A percentile compares a stretch with the other conserved stretches of the same genome.
Conservation (phyloP, 164 flowering plant species). For the Annona squamosa region DNA sequence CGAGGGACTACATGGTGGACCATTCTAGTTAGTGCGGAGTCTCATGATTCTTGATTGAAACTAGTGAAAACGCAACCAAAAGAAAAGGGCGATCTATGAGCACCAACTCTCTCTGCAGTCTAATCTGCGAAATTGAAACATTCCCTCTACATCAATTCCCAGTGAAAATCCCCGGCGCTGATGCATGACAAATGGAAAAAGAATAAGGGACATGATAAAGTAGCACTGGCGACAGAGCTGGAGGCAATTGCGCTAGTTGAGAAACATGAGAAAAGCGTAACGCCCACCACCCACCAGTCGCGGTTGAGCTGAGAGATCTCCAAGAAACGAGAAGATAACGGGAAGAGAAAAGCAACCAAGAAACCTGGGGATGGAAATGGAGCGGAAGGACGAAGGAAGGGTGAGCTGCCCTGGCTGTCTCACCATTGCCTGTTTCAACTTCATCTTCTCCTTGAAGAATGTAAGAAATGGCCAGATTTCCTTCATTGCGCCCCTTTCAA, state of each 20-base stretch:
- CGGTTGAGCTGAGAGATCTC: not conserved
- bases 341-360: not conserved
- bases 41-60: too few relatives aligned
- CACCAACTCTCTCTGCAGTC: not conserved
- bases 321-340: not conserved
- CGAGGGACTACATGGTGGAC: too few relatives aligned
- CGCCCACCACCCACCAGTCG: not conserved
- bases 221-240: too few relatives aligned
- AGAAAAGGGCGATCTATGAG: not conserved
- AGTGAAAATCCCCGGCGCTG: too few relatives aligned
- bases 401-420: constrained; percentile 43
- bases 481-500: not conserved
- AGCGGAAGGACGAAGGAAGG: constrained; percentile 24
- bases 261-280: not conserved
- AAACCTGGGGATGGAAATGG: not conserved
- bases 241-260: too few relatives aligned
- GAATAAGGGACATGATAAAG: too few relatives aligned
- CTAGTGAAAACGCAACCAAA: too few relatives aligned
- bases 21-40: too few relatives aligned
- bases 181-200: too few relatives aligned
- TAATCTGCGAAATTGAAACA: too few relatives aligned
- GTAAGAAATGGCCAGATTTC: not conserved
- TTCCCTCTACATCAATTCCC: too few relatives aligned
- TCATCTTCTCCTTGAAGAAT: constrained; percentile 12
- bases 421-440: constrained; percentile 16